Evolutionary conservation across 2,329 filamentous ascomycete genomes (phyloP).

Genomic region (Didymella sp.): DNA sequence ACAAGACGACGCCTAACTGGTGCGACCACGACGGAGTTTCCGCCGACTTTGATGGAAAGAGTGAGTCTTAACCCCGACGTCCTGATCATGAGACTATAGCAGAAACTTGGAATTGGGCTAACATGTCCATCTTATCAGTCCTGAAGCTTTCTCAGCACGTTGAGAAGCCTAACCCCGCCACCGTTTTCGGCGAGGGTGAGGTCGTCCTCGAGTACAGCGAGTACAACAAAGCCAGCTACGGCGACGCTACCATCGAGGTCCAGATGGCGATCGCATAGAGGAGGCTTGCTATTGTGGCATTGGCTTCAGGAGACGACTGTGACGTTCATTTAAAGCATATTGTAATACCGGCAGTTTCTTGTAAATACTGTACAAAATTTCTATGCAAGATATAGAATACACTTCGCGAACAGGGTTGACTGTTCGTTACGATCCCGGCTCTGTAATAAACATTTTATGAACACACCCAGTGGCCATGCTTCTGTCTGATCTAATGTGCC

Average conservation of each 20-base stretch:
- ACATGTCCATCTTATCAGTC: neutral
- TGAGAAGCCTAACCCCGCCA: conserved; percentile 2
- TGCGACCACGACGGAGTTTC: conserved; percentile 2
- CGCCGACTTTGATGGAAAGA: conserved; percentile 6
- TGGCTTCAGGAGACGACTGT: neutral
- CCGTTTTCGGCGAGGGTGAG: conserved; percentile 4
- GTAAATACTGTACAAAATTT: neutral
- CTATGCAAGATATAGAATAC: too few species aligned
- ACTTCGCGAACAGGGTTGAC: too few species aligned
- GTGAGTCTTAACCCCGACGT: conserved; percentile 1
- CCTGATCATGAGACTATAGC: neutral
- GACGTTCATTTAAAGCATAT: neutral
- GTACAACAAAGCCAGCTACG: neutral
- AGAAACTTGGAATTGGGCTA: neutral
- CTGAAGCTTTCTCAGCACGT: conserved; percentile 4
- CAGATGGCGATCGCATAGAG: neutral
- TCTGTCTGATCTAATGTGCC: too few species aligned
- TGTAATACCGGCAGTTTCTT: neutral
- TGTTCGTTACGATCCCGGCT: too few species aligned
- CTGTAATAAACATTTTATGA: too few species aligned
- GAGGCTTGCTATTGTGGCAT: neutral
- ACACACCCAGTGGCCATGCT: too few species aligned
- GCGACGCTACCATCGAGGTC: neutral
- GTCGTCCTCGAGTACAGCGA: neutral
- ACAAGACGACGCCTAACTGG: neutral